Evolutionary conservation across 2,329 filamentous ascomycete species (phyloP), one percentile per base, ranked within the genome.

Genomic region (Monosporascus cannonballus): DNA sequence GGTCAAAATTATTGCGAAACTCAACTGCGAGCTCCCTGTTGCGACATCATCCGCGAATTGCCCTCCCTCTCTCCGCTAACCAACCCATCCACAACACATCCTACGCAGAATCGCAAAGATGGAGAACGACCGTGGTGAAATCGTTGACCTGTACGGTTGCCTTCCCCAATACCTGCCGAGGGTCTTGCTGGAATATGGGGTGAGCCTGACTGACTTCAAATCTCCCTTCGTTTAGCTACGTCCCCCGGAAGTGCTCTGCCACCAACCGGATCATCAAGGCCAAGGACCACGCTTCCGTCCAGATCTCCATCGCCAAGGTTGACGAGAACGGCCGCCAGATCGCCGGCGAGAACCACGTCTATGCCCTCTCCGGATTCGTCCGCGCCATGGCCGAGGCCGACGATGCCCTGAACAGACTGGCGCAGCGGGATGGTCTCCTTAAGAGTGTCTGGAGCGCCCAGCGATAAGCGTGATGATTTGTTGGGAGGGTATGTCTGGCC

Each of bases 251-350:
- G 84, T 97, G 93, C 89, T 90, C 85, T 77, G 92, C 92, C 69
- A 96, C 93, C 77, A 95, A 96, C 90, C 90, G 94, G 80, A 96
- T 97, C 84, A 97, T 99, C 87, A 96, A 96, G 84, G 91, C 94
- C 83, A 96, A 97, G 83, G 94, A 99, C 81, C 94, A 99, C 85
- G 93, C 90, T 69, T 96, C 90, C 60, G 94, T 97, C 69, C 94
- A 99, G 80, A 90, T 99, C 77, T 90, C 87, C 69, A 82, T 99
- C 73, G 93, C 87, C 77, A 97, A 96, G 83, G 94, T 99, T 69
- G 93, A 97, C 77, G 94, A 99, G 87, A 95, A 92, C 81, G 94
- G 94, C 75, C 90, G 92, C 69, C 91, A 92, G 64, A 71, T 85
- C 79, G 90, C 90, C 66, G 91, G 93, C 77, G 94, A 96, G 82